These are phyloP conservation scores for Coniochaeta pulveracea DNA, from an alignment of 2,329 filamentous ascomycete species.

Conservation along the genomic window DNA sequence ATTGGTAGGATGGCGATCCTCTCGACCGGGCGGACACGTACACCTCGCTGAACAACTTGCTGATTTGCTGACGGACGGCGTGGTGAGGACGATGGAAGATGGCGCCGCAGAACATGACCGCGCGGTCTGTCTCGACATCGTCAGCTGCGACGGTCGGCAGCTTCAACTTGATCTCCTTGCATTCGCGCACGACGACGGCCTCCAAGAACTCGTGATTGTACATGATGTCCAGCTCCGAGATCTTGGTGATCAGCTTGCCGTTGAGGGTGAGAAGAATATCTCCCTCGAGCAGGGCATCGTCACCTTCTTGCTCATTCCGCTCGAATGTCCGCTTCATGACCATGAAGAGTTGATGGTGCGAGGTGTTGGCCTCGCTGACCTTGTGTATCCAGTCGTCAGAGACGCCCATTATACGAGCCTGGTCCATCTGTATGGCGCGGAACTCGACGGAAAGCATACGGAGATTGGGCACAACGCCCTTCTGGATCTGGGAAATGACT, in stretches of 20 bases:
- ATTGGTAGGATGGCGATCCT: conserved; percentile 77
- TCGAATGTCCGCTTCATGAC: conserved; percentile 71
- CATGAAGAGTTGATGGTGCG: conserved; percentile 96
- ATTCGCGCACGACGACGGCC: conserved; percentile 77
- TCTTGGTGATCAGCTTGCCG: conserved; percentile 81
- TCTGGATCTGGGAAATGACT: conserved; percentile 77
- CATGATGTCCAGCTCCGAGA: conserved; percentile 92
- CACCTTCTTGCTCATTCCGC: conserved; percentile 25
- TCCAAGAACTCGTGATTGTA: conserved; percentile 78
- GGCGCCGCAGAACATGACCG: conserved; percentile 90
- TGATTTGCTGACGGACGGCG: conserved; percentile 93
- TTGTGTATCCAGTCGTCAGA: conserved; percentile 91
- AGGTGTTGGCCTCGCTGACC: conserved; percentile 77
- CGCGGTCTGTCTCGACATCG: conserved; percentile 84
- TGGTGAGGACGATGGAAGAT: conserved; percentile 90
- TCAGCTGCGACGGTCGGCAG: conserved; percentile 80
- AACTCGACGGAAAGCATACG: conserved; percentile 92
- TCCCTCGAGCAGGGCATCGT: conserved; percentile 64
- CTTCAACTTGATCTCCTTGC: conserved; percentile 63
- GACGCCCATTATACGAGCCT: conserved; percentile 94
- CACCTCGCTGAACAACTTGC: conserved; percentile 88
- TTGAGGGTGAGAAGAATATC: conserved; percentile 90
- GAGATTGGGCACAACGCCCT: conserved; percentile 66
- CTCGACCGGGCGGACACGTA: conserved; percentile 84
- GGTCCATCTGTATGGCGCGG: conserved; percentile 90